These are phyloP conservation scores for Boletus vermiculosoides DNA, from an alignment of 768 basidiomycete species.

Conservation along the genomic window DNA sequence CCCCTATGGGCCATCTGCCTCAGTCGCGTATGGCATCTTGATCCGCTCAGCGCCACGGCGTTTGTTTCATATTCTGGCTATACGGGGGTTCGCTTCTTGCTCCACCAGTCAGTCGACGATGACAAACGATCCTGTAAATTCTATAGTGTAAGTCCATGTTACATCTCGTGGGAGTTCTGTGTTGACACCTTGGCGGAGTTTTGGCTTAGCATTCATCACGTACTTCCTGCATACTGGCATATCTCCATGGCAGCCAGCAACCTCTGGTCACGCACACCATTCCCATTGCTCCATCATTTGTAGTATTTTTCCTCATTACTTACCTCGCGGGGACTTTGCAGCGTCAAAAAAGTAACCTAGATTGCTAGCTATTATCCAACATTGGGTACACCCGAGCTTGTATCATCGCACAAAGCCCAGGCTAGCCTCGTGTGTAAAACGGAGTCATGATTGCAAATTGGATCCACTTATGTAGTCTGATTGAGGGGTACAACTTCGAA, in stretches of 20 bases:
- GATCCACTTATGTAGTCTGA: too few relatives aligned
- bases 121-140: constrained; percentile 25
- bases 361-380: background rate
- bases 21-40: constrained; percentile 19
- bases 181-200: constrained; percentile 5
- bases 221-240: constrained; percentile 17
- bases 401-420: background rate
- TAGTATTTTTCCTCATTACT: background rate
- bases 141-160: constrained; percentile 19
- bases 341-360: too few relatives aligned
- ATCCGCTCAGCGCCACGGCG: constrained; percentile 4
- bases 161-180: background rate
- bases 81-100: constrained; percentile 19
- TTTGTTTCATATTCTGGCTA: constrained; percentile 21
- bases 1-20: constrained; percentile 29
- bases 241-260: background rate
- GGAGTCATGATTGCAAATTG: background rate
- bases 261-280: background rate
- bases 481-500: background rate
- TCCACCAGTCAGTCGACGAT: constrained; percentile 14
- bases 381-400: background rate
- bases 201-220: constrained; percentile 15
- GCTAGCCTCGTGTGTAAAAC: background rate
- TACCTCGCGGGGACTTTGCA: background rate
- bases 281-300: background rate